A percentile compares a stretch with the other conserved stretches of the same genome.
These are phyloP conservation scores for Diaporthe caulivora DNA, from an alignment of 2,329 filamentous ascomycete genomes.

Conservation along the genomic window DNA sequence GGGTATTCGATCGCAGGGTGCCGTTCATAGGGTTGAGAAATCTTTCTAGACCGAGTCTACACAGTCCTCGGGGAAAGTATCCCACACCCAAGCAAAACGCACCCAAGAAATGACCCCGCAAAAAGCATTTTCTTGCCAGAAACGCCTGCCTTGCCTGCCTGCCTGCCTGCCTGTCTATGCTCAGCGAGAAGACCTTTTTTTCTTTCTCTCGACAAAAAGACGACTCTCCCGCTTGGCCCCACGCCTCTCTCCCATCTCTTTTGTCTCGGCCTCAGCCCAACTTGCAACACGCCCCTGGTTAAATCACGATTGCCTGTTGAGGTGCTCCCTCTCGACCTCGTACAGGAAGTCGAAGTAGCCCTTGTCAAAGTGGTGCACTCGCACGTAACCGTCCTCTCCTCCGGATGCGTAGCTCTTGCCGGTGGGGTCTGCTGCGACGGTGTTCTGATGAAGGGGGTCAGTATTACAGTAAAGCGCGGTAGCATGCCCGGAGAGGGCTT, in stretches of 20 bases:
- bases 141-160: constrained; percentile 36
- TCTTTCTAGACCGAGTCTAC: constrained; percentile 15
- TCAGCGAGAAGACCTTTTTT: constrained; percentile 31
- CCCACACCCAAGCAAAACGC: background rate
- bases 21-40: constrained; percentile 2
- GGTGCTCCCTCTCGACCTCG: constrained; percentile 92
- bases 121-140: constrained; percentile 33
- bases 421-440: constrained; percentile 91
- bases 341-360: constrained; percentile 99
- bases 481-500: too few species aligned
- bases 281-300: background rate
- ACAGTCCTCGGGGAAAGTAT: background rate
- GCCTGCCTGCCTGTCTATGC: constrained; percentile 36
- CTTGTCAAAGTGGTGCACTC: constrained; percentile 98
- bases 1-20: constrained; percentile 30
- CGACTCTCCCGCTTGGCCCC: constrained; percentile 6
- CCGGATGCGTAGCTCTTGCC: constrained; percentile 95
- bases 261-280: constrained; percentile 1
- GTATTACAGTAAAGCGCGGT: background rate
- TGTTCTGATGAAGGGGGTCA: constrained; percentile 69
- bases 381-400: constrained; percentile 98
- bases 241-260: constrained; percentile 11
- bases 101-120: constrained; percentile 13
- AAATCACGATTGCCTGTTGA: constrained; percentile 55
- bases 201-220: constrained; percentile 37